These are phyloP conservation scores for Pichia ethanolica DNA, from an alignment of 805 yeast genomes.

Conservation along the genomic window DNA sequence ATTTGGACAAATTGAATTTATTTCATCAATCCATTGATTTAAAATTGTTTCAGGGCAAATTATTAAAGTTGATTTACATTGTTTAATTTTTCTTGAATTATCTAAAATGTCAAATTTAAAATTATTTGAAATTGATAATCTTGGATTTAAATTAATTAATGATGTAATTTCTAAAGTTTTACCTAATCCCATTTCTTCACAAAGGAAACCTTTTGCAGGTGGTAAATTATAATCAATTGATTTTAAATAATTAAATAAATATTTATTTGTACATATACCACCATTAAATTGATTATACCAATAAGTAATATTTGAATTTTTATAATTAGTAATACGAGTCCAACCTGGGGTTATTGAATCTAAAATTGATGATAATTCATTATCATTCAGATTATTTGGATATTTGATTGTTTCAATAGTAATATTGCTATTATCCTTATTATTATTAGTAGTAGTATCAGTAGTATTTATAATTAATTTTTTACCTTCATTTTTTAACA, in stretches of 20 bases:
- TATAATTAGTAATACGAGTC: constrained; percentile 23
- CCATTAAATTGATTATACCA: constrained; percentile 50
- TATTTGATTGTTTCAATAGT: constrained; percentile 12
- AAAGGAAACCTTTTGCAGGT: constrained; percentile 57
- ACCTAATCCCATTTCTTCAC: constrained; percentile 98
- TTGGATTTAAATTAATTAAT: constrained; percentile 50
- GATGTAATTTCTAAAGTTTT: constrained; percentile 84
- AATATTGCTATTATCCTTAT: constrained; percentile 7
- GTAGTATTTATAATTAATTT: not conserved
- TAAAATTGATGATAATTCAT: constrained; percentile 26
- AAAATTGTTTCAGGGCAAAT: constrained; percentile 82
- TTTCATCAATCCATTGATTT: constrained; percentile 81
- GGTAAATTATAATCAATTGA: constrained; percentile 7
- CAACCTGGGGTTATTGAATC: constrained; percentile 49
- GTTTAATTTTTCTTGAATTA: constrained; percentile 36
- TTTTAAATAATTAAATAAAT: constrained; percentile 22
- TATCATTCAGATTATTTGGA: constrained; percentile 13
- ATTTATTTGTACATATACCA: constrained; percentile 31
- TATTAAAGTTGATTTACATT: constrained; percentile 66
- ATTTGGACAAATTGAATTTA: constrained; percentile 48
- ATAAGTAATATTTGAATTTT: not conserved
- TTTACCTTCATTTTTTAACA: constrained; percentile 44
- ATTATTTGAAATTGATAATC: constrained; percentile 29
- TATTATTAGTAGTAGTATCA: too few relatives aligned
- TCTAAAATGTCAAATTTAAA: constrained; percentile 33